Evolutionary conservation across 169 alveolate genomes (phyloP), one percentile per base, ranked within the genome.

Genomic region (Fabrea salina): DNA sequence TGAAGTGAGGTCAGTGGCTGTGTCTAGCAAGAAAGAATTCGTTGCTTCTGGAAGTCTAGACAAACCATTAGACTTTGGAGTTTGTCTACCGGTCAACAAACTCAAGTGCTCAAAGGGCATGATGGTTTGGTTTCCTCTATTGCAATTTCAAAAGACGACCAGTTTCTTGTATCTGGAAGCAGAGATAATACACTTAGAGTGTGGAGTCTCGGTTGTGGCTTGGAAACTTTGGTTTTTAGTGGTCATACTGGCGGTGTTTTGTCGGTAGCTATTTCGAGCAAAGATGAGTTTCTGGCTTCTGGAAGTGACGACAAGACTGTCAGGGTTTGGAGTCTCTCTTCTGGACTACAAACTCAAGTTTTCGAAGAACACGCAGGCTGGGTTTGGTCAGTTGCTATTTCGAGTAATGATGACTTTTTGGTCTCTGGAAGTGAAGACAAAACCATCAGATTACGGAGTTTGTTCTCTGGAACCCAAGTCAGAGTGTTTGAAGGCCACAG

Each of bases 401-500:
- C 53, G 16, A 8, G 22, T 11, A 44, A 44, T 13, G 16, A 44
- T 13, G 16, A 11, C 22, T 44, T 11, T 44, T 11, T 44, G 8
- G 53, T 44, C 8, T 44, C 53, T 11, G 53, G 53, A 44, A 44
- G 53, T 44, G 53, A 16, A 11, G 53, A 44, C 16, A 8, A 44
- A 44, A 44, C 53, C 16, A 44, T 44, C 8, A 44, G 16, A 16
- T 11, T 44, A 44, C 16, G 53, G 53, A 16, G 16, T 11, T 44
- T 44, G 53, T 8, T 11, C 22, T 44, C 53, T 11, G 53, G 53
- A 8, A 44, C 8, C 53, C 22, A 44, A 44, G 8, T 44, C 22
- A 44, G 16, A 44, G n/a, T n/a, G n/a, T n/a, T 82, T 66, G 59
- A 50, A 32, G 84, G 88, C 0, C 88, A 82, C 61, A 82, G 40